phyloP scores from a whole-genome alignment of 192 early-diverging fungal genomes.

The Geranomyces michiganensis region DNA sequence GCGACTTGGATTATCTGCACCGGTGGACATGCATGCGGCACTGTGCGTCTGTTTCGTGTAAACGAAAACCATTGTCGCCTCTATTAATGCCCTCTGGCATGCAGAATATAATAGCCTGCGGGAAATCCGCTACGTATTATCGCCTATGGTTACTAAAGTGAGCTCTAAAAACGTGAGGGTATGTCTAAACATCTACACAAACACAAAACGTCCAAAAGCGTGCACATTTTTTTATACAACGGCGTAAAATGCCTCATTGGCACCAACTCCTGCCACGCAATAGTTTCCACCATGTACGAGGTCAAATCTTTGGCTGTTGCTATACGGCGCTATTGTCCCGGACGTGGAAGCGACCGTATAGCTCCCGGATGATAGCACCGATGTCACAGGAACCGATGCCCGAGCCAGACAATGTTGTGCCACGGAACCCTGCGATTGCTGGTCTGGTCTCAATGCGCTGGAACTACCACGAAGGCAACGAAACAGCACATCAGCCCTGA shows the following conservation, averaged over 20 bases:
- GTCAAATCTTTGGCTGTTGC: background rate
- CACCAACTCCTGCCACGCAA: background rate
- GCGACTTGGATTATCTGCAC: too few relatives aligned
- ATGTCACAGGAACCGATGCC: background rate
- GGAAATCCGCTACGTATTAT: too few relatives aligned
- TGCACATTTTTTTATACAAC: background rate
- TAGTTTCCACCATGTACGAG: background rate
- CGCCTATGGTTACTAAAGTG: too few relatives aligned
- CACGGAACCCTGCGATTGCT: background rate
- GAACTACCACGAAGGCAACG: background rate
- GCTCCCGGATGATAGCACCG: background rate
- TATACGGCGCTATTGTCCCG: background rate
- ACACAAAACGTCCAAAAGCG: too few relatives aligned
- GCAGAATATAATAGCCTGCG: too few relatives aligned
- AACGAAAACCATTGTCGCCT: too few relatives aligned
- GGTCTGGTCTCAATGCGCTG: background rate
- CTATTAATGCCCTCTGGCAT: too few relatives aligned
- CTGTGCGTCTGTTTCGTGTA: too few relatives aligned
- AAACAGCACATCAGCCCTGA: background rate
- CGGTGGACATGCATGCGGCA: too few relatives aligned
- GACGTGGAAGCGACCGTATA: background rate
- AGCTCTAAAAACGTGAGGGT: too few relatives aligned
- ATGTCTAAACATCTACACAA: too few relatives aligned
- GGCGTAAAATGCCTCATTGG: constrained; percentile 1
- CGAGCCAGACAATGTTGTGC: background rate